Evolutionary conservation across 306 rosid species (phyloP).

Genomic region (Vigna mungo): DNA sequence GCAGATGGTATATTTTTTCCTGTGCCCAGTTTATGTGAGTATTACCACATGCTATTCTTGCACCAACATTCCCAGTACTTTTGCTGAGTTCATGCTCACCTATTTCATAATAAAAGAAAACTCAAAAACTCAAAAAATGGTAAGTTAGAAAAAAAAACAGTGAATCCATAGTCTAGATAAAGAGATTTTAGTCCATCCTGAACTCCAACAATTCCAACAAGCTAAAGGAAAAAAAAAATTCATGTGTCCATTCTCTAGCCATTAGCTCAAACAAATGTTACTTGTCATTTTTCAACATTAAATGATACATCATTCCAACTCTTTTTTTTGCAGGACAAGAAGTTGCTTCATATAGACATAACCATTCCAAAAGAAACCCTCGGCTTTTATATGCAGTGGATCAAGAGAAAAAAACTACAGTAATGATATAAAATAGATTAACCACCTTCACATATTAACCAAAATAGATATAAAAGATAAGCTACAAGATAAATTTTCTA

Average conservation of each 20-base stretch:
- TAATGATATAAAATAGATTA: too few relatives aligned
- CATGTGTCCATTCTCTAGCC: background rate
- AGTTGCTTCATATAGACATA: too few relatives aligned
- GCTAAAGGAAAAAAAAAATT: background rate
- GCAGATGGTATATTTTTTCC: too few relatives aligned
- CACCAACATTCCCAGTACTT: slow-evolving; percentile 90
- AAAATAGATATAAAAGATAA: background rate
- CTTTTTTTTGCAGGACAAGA: too few relatives aligned
- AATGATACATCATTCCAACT: too few relatives aligned
- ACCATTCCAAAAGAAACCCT: background rate
- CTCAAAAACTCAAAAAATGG: background rate
- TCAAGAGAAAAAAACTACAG: background rate
- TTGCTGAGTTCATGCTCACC: slow-evolving; percentile 90
- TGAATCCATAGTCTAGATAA: slow-evolving; percentile 1
- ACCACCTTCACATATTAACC: too few relatives aligned
- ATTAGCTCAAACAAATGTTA: background rate
- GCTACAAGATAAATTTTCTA: background rate
- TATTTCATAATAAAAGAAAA: slow-evolving; percentile 39
- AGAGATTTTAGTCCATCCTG: slow-evolving; percentile 27
- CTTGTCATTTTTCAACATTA: too few relatives aligned
- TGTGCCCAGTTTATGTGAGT: too few relatives aligned
- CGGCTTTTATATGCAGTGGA: background rate
- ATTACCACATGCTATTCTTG: slow-evolving; percentile 84
- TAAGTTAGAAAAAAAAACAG: background rate
- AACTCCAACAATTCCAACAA: slow-evolving; percentile 6